Base-by-base conservation (phyloP, 2,329 filamentous ascomycete genomes). In the Aureobasidium mangrovei region DNA sequence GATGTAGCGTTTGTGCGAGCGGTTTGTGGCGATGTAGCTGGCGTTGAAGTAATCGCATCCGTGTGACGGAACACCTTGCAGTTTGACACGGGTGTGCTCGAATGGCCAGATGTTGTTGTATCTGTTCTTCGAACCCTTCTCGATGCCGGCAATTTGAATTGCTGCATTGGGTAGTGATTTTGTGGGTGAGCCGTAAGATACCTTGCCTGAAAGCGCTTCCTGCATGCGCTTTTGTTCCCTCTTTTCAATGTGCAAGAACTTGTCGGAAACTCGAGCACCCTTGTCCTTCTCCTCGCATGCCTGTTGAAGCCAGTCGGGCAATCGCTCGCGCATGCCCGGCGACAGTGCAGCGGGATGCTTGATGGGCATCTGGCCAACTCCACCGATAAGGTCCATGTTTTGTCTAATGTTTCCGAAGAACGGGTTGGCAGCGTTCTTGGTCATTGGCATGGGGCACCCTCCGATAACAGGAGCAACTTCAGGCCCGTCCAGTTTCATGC, bases 101-200 rank as follows among this genome's bases (percentile, higher is more conserved):
- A 94, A 98, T 0, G 93, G 93, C 71, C 95, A 84, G 54, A 97
- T 96, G 62, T 96, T 94, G 73, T 96, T 97, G 74, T 98, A 98
- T 7, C 93, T 82, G 63, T 98, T 98, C 74, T 97, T 97, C 18
- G 78, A 82, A 6, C 93, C 93, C 68, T 96, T 93, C 64, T 98
- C 93, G 31, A 98, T 86, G 6, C 93, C 93, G 0, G 88, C 93
- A 49, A 98, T 82, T 62, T 88, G 85, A 6, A 94, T 80, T 3
- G 27, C 18, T 1, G 46, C 38, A 7, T 57, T 54, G 4, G 57
- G 41, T 26, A 49, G 38, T 1, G 77, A 65, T 0, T 64, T 57
- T 3, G 65, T 60, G 26, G 73, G 70, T 1, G 74, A 73, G 6
- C 77, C 77, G 61, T 80, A 83, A 27, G 74, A 72, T 12, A 83